phyloP scores from a whole-genome alignment of 345 rosid species.

The Linum tenue region DNA sequence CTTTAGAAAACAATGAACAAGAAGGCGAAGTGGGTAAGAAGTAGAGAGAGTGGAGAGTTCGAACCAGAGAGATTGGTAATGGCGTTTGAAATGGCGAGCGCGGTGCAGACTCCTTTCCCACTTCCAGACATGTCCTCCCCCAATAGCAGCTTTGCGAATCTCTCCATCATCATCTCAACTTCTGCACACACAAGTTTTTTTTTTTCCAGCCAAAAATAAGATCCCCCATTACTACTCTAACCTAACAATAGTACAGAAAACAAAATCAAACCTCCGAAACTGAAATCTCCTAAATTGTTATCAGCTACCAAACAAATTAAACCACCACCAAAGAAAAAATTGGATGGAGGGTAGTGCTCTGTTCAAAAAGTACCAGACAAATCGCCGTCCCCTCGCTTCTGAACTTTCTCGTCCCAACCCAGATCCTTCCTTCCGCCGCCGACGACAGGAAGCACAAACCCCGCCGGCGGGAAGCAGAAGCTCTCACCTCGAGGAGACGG shows the following conservation, averaged over 20 bases:
- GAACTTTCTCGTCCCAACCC: constrained; percentile 54
- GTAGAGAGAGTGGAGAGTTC: constrained; percentile 1
- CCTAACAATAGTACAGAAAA: neutral
- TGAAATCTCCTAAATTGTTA: no score
- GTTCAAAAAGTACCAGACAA: constrained; percentile 48
- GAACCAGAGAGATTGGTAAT: constrained; percentile 94
- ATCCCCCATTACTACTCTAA: neutral
- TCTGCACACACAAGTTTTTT: constrained; percentile 29
- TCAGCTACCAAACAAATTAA: no score
- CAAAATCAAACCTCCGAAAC: neutral
- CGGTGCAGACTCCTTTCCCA: constrained; percentile 96
- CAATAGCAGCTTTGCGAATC: constrained; percentile 87
- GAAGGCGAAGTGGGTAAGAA: neutral
- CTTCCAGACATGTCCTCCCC: constrained; percentile 99
- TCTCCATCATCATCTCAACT: constrained; percentile 95
- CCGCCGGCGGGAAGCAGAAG: constrained; percentile 44
- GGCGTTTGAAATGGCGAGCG: constrained; percentile 95
- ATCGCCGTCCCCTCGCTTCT: constrained; percentile 39
- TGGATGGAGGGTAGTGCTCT: neutral
- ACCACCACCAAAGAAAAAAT: neutral
- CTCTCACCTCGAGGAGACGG: constrained; percentile 47
- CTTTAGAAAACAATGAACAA: neutral
- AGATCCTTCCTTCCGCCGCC: constrained; percentile 41
- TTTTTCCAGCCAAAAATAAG: neutral
- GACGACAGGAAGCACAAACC: constrained; percentile 44